Evolutionary conservation across 1,284 basidiomycete genomes (phyloP), one percentile per base, ranked within the genome.

Genomic region (Leccinum pachyderme): DNA sequence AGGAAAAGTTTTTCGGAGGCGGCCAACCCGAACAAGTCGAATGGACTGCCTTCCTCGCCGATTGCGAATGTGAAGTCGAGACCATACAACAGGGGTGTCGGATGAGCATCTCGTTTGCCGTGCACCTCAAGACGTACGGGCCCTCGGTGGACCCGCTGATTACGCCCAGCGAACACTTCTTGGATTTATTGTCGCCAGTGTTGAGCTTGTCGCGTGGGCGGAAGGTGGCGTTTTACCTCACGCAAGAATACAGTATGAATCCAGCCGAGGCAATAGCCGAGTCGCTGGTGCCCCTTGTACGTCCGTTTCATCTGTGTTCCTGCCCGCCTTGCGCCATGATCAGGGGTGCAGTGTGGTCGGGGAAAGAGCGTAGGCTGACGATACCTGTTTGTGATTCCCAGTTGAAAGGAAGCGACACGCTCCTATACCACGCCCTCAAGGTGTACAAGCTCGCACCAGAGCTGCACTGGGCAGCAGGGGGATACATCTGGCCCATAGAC

Each of bases 401-500:
- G 89, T 72, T 91, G 49, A 89, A 88, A 72, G 87, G 86, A 29
- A 84, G 84, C 18, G 89, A 91, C 63, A 83, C 86, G 5, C 68
- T 89, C 35, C 70, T 91, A 12, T 89, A 88, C 67, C 86, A 88
- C 54, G 85, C 87, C 3, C 73, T 91, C 63, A 89, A 87, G 69
- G 69, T 86, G 27, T 90, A 84, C 74, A 89, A 89, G 59, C 81
- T 91, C 35, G 69, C 74, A 2, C 86, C 87, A 0, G 86, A 87
- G 59, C 77, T 91, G 1, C 84, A 87, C 53, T 91, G 88, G 85
- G 82, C 83, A 22, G 89, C 89, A 27, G 88, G 88, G 5, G 87
- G 87, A 12, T 89, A 86, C 69, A 78, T 91, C 58, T 91, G 89
- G 89, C 84, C 88, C 2, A 77, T 83, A 32, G 85, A 88, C 61